Evolutionary conservation across 169 alveolate species (phyloP).

Genomic region (Theileria orientalis): DNA sequence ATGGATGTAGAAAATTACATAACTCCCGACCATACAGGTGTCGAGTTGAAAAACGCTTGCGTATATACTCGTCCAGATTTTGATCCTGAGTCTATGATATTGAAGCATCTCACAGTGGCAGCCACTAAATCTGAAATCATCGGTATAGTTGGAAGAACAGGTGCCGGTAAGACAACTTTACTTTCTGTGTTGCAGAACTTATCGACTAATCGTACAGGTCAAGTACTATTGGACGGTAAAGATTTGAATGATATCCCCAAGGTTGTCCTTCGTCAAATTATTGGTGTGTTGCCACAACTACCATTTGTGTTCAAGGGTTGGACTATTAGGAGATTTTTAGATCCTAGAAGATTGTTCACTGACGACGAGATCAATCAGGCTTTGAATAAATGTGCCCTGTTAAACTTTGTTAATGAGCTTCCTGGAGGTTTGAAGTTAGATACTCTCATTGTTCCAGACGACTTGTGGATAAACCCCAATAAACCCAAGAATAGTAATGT

Average conservation of each 20-base stretch:
- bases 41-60: background rate
- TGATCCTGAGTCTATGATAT: background rate
- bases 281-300: too few relatives aligned
- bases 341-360: too few relatives aligned
- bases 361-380: too few relatives aligned
- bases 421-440: conserved; percentile 15
- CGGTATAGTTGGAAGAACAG: too few relatives aligned
- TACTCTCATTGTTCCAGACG: conserved; percentile 22
- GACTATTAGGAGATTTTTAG: conserved; percentile 59
- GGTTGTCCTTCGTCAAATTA: too few relatives aligned
- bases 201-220: conserved; percentile 52
- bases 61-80: conserved; percentile 5
- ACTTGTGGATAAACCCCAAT: too few relatives aligned
- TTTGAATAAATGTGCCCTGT: too few relatives aligned
- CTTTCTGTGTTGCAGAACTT: conserved; percentile 9
- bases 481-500: background rate
- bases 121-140: too few relatives aligned
- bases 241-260: too few relatives aligned
- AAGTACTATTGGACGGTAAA: too few relatives aligned
- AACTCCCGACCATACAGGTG: conserved; percentile 24
- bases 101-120: too few relatives aligned
- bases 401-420: too few relatives aligned
- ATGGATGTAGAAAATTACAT: background rate
- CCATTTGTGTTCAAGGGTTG: conserved; percentile 63
- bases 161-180: conserved; percentile 12